Evolutionary conservation across 2,329 filamentous ascomycete genomes (phyloP).

Genomic region (Diplocarpon mali): DNA sequence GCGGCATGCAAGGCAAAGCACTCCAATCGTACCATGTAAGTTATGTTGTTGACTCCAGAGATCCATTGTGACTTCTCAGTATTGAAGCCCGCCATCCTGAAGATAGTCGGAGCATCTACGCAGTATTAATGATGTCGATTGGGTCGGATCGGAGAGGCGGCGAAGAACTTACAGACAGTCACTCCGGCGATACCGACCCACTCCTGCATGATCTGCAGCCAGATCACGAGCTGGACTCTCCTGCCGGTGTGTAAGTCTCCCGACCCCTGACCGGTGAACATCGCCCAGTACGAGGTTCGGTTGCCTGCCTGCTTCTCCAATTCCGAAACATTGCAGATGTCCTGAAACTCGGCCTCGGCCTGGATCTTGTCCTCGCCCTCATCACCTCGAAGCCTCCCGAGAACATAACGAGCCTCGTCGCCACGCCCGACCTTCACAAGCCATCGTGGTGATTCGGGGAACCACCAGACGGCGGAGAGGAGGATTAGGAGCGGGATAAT

Average conservation of each 20-base stretch:
- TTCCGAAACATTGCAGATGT: slow-evolving; percentile 53
- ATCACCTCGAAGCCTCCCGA: slow-evolving; percentile 44
- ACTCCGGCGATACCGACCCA: slow-evolving; percentile 62
- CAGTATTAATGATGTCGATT: neutral
- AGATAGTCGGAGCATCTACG: slow-evolving; percentile 35
- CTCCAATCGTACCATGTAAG: slow-evolving; percentile 36
- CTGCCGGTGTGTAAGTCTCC: slow-evolving; percentile 55
- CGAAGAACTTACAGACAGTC: slow-evolving; percentile 38
- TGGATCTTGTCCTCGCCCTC: slow-evolving; percentile 40
- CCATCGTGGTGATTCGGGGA: slow-evolving; percentile 31
- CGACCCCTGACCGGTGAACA: slow-evolving; percentile 56
- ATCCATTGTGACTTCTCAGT: slow-evolving; percentile 52
- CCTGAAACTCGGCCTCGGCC: slow-evolving; percentile 54
- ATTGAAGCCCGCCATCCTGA: slow-evolving; percentile 55
- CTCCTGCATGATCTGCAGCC: slow-evolving; percentile 61
- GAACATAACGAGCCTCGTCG: slow-evolving; percentile 31
- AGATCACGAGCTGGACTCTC: slow-evolving; percentile 58
- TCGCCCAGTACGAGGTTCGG: slow-evolving; percentile 47
- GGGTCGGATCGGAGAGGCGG: neutral
- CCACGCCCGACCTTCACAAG: slow-evolving; percentile 28
- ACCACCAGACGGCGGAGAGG: slow-evolving; percentile 27
- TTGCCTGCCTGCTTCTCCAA: slow-evolving; percentile 46
- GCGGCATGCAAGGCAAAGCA: neutral
- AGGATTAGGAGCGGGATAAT: slow-evolving; percentile 27
- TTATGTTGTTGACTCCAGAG: slow-evolving; percentile 44